Evolutionary conservation across 495 filamentous ascomycete genomes (phyloP).

Genomic region (Friedmanniomyces endolithicus): DNA sequence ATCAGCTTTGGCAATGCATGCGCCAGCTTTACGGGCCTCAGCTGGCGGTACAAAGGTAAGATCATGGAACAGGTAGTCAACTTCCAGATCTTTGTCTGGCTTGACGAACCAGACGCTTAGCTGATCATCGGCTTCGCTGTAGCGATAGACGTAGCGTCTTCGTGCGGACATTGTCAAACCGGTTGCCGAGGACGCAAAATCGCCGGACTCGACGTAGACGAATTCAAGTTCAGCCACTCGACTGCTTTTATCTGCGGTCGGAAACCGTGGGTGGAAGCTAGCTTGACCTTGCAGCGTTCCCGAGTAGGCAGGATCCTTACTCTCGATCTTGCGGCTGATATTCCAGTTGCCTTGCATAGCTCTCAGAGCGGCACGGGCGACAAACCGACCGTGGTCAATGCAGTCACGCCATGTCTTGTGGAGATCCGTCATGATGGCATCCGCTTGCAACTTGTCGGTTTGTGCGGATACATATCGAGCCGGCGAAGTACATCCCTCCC

Average conservation of each 20-base stretch:
- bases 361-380: slow-evolving; percentile 55
- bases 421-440: slow-evolving; percentile 16
- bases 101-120: slow-evolving; percentile 59
- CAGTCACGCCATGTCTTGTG: slow-evolving; percentile 12
- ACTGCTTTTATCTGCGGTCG: slow-evolving; percentile 18
- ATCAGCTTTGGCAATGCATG: slow-evolving; percentile 45
- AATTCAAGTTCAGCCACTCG: slow-evolving; percentile 38
- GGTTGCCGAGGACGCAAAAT: slow-evolving; percentile 38
- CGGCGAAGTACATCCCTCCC: slow-evolving; percentile 9
- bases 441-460: slow-evolving; percentile 8
- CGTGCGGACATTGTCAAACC: slow-evolving; percentile 25
- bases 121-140: slow-evolving; percentile 39
- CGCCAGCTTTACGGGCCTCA: slow-evolving; percentile 20
- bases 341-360: slow-evolving; percentile 64
- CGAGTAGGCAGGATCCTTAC: slow-evolving; percentile 36
- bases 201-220: slow-evolving; percentile 52
- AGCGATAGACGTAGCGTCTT: slow-evolving; percentile 44
- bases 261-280: slow-evolving; percentile 45
- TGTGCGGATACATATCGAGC: slow-evolving; percentile 1
- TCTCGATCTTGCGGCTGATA: slow-evolving; percentile 39
- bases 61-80: slow-evolving; percentile 57
- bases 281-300: slow-evolving; percentile 51
- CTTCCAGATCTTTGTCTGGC: slow-evolving; percentile 36
- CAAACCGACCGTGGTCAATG: slow-evolving; percentile 29
- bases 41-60: slow-evolving; percentile 30